These are phyloP conservation scores for Euphorbia lathyris DNA, from an alignment of 345 rosid species.

Conservation along the genomic window DNA sequence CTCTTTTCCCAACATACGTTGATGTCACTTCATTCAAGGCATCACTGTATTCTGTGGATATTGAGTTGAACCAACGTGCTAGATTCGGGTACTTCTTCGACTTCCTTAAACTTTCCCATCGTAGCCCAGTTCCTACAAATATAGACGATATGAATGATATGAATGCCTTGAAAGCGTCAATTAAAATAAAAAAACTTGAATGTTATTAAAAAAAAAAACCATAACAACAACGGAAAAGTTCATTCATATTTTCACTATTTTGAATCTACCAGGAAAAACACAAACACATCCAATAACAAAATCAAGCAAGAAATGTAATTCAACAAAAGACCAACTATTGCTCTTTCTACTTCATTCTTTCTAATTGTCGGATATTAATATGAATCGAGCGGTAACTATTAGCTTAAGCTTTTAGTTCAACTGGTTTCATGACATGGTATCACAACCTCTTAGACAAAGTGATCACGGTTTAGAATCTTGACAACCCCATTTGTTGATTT, in stretches of 20 bases:
- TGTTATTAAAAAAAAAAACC: background rate
- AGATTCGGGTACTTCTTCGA: conserved; percentile 80
- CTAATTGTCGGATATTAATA: too few relatives aligned
- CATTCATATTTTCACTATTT: too few relatives aligned
- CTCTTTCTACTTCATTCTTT: too few relatives aligned
- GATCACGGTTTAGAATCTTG: too few relatives aligned
- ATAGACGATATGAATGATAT: conserved; percentile 9
- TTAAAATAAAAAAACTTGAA: background rate
- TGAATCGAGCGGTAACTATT: too few relatives aligned
- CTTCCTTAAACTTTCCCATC: conserved; percentile 96
- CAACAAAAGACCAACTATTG: too few relatives aligned
- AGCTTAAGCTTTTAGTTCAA: too few relatives aligned
- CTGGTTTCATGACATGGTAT: too few relatives aligned
- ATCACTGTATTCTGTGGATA: conserved; percentile 53
- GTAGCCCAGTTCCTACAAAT: conserved; percentile 57
- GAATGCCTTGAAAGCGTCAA: background rate
- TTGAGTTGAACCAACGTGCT: conserved; percentile 82
- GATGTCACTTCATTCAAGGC: conserved; percentile 47
- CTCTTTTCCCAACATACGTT: conserved; percentile 53
- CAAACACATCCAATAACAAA: too few relatives aligned
- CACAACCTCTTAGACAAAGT: too few relatives aligned
- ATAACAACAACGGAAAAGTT: background rate
- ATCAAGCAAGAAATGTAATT: too few relatives aligned
- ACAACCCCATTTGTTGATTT: too few relatives aligned
- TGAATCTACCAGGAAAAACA: background rate